Evolutionary conservation across 805 yeast species (phyloP).

Genomic region (Lachancea quebecensis): DNA sequence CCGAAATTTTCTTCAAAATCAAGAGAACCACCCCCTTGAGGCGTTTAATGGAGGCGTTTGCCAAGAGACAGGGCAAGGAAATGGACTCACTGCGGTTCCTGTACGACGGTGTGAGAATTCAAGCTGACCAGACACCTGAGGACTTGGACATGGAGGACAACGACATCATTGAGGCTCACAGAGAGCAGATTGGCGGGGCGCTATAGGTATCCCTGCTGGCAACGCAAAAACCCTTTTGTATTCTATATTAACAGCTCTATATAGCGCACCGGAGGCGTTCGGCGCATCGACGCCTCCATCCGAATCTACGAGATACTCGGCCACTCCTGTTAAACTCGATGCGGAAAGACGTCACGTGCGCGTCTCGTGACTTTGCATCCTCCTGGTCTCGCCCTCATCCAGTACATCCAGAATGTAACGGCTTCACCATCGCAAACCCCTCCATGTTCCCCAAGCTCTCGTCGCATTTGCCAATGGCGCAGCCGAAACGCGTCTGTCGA

Average conservation of each 20-base stretch:
- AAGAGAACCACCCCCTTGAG: slow-evolving; percentile 86
- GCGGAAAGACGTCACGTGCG: not conserved
- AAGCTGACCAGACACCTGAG: slow-evolving; percentile 86
- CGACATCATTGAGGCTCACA: slow-evolving; percentile 94
- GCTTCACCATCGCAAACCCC: too few relatives aligned
- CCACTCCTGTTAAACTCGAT: not conserved
- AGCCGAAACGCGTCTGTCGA: too few relatives aligned
- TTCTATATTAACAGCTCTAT: not conserved
- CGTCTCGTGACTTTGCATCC: too few relatives aligned
- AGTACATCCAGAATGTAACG: too few relatives aligned
- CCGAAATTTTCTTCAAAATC: slow-evolving; percentile 93
- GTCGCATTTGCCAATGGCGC: too few relatives aligned
- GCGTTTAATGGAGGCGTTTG: slow-evolving; percentile 95
- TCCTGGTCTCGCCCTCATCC: too few relatives aligned
- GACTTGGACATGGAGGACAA: slow-evolving; percentile 91
- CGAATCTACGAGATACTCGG: not conserved
- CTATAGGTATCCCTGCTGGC: not conserved
- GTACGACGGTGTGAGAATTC: slow-evolving; percentile 87
- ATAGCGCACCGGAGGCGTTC: not conserved
- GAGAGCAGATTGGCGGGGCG: slow-evolving; percentile 77
- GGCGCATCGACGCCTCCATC: not conserved
- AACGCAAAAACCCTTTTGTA: slow-evolving; percentile 1
- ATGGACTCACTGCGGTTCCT: slow-evolving; percentile 77
- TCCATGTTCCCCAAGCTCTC: too few relatives aligned
- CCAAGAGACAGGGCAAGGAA: slow-evolving; percentile 94